Base-by-base conservation (phyloP, 2,329 filamentous ascomycete genomes). In the Ceratocystis albifundus region DNA sequence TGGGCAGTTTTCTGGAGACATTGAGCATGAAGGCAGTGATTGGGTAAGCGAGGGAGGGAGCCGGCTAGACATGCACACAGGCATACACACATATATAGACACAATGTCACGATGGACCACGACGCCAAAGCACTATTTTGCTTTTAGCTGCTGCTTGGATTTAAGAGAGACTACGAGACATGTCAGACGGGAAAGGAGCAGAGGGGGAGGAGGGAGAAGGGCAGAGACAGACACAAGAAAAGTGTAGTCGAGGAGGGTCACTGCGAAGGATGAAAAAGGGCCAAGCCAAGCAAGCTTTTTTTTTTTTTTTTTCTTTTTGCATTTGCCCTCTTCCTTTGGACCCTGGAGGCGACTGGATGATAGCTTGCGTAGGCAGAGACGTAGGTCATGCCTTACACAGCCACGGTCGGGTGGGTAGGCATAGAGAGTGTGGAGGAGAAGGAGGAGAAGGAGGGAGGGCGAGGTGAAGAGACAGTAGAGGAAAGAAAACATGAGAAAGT, bases 11-110 rank as follows among this genome's bases (percentile, higher is more conserved):
- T 74, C 79, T 99, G 70, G 94, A 99, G 78, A 87, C 88, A 66
- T 76, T 99, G 73, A 96, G 92, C 76, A 87, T 91, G 82, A 96
- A 95, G 81, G 86, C 86, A 66, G 91, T 97, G 20, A 88, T 87
- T 65, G 84, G 84, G 55, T 87, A 44, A 22, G 22, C 20, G 32
- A 32, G 20, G 22, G 15, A 65, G 44, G 50, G 61, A 28, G 25
- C 7, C 28, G 53, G 30, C 22, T 15, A 32, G 53, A 28, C 53
- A 32, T 28, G 15, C 46, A 32, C 45, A 48, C 20, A 50, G 20
- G 12, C 17, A 50, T 4, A 50, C 53, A 30, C 10, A 41, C 8
- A 12, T 12, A 41, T 15, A 41, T 48, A 22, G 62, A 22, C 20
- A 17, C 7, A 25, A 17, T 46, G n/a, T 62, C 17, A 63, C 41